Conservation (phyloP, 2,329 filamentous ascomycete species). For the Zymoseptoria passerinii region DNA sequence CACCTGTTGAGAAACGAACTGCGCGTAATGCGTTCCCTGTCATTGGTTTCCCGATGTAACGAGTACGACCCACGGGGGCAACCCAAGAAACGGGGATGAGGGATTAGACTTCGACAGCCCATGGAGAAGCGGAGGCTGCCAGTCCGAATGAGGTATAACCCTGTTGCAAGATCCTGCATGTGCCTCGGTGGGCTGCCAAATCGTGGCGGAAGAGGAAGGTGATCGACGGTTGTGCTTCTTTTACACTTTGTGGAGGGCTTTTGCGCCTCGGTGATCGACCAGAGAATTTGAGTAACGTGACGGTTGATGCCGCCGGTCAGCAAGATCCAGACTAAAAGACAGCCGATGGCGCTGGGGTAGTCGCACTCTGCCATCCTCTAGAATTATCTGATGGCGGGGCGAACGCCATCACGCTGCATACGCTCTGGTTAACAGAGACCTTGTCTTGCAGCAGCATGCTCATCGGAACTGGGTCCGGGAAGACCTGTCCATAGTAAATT, state of each 20-base stretch:
- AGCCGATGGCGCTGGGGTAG: neutral
- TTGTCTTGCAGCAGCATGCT: neutral
- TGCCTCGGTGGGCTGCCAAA: slow-evolving; percentile 2
- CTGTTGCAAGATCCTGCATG: neutral
- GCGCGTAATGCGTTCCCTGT: neutral
- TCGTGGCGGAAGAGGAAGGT: neutral
- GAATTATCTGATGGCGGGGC: neutral
- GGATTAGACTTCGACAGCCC: neutral
- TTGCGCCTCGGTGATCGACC: slow-evolving; percentile 7
- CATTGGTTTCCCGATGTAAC: neutral
- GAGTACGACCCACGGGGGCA: neutral
- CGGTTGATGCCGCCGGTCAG: too few species aligned
- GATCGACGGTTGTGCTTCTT: slow-evolving; percentile 10
- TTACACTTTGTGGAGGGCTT: slow-evolving; percentile 1
- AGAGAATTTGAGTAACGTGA: neutral
- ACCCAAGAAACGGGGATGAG: neutral
- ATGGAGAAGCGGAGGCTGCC: neutral
- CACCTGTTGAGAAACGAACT: neutral
- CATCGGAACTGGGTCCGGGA: too few species aligned
- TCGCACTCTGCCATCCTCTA: neutral
- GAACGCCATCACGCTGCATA: neutral
- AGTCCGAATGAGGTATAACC: neutral
- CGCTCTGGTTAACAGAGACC: neutral
- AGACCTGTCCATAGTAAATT: neutral
- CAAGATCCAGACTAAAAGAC: neutral